Conservation (phyloP, 441 rosid genomes). For the Manihot esculenta region DNA sequence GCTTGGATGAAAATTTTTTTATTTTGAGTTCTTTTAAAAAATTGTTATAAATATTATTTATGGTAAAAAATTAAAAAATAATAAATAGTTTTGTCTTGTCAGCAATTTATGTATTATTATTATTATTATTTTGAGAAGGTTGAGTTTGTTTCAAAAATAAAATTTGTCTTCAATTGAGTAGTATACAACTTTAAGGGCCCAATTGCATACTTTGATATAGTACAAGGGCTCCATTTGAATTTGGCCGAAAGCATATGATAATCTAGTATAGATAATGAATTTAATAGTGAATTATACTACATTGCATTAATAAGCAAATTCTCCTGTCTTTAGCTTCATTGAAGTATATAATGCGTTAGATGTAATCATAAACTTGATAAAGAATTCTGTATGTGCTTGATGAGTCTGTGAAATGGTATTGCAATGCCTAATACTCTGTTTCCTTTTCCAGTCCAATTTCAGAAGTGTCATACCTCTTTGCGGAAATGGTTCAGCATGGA, state of each 20-base stretch:
- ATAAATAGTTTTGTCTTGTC: too few species aligned
- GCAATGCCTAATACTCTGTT: conserved; percentile 20
- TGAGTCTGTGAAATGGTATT: not conserved
- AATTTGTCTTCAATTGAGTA: too few species aligned
- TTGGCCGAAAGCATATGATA: not conserved
- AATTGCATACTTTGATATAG: too few species aligned
- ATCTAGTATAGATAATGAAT: not conserved
- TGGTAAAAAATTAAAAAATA: too few species aligned
- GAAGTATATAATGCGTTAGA: not conserved
- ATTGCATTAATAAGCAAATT: not conserved
- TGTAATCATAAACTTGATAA: conserved; percentile 6
- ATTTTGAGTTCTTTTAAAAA: too few species aligned
- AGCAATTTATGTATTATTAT: too few species aligned
- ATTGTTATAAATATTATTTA: too few species aligned
- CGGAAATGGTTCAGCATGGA: conserved; percentile 98
- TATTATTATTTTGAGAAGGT: too few species aligned
- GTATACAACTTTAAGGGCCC: too few species aligned
- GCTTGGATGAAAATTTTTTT: too few species aligned
- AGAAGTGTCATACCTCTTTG: conserved; percentile 75
- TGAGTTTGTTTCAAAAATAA: too few species aligned
- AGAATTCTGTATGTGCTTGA: not conserved
- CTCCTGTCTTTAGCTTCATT: not conserved
- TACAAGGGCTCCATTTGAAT: too few species aligned
- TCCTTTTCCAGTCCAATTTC: conserved; percentile 60
- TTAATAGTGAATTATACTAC: not conserved